Percentiles rank a stretch among this genome's conserved stretches.
These are phyloP conservation scores for Stagonosporopsis chrysanthemi DNA, from an alignment of 2,329 filamentous ascomycete species.

Conservation along the genomic window DNA sequence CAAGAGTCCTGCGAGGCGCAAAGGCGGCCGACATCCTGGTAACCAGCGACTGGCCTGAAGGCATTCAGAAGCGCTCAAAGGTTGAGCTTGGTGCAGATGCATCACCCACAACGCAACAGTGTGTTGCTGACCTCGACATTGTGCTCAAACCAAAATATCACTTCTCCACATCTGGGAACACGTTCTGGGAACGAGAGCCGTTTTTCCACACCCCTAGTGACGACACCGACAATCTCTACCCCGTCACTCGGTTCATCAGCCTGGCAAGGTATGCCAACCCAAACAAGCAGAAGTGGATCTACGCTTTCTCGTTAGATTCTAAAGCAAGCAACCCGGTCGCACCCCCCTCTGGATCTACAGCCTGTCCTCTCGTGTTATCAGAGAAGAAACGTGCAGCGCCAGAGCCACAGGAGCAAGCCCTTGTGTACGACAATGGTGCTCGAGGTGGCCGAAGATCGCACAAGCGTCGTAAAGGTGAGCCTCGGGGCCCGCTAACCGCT, in stretches of 20 bases:
- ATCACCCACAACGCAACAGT: slow-evolving; percentile 64
- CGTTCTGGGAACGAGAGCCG: slow-evolving; percentile 90
- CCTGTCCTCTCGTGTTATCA: slow-evolving; percentile 71
- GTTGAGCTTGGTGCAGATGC: slow-evolving; percentile 64
- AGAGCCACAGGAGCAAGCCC: slow-evolving; percentile 43
- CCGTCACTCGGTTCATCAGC: slow-evolving; percentile 88
- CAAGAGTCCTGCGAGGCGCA: slow-evolving; percentile 75
- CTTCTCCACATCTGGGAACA: slow-evolving; percentile 73
- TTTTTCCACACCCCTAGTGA: slow-evolving; percentile 74
- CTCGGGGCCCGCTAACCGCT: slow-evolving; percentile 57
- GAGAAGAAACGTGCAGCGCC: slow-evolving; percentile 65
- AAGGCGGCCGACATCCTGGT: slow-evolving; percentile 85
- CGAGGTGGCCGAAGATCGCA: slow-evolving; percentile 48
- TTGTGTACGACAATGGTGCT: slow-evolving; percentile 47
- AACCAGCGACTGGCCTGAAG: slow-evolving; percentile 84
- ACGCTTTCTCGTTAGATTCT: slow-evolving; percentile 71
- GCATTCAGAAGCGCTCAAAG: slow-evolving; percentile 73
- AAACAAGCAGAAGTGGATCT: slow-evolving; percentile 80
- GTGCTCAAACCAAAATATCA: slow-evolving; percentile 91
- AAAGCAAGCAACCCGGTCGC: slow-evolving; percentile 65
- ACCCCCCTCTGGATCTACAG: slow-evolving; percentile 74
- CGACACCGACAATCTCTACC: slow-evolving; percentile 59
- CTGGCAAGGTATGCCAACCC: slow-evolving; percentile 79
- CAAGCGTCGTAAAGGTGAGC: slow-evolving; percentile 49
- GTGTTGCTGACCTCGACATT: slow-evolving; percentile 79